A percentile compares a stretch with the other conserved stretches of the same genome.
Evolutionary conservation across 2,329 filamentous ascomycete species (phyloP).

Genomic region (Clonostachys solani): DNA sequence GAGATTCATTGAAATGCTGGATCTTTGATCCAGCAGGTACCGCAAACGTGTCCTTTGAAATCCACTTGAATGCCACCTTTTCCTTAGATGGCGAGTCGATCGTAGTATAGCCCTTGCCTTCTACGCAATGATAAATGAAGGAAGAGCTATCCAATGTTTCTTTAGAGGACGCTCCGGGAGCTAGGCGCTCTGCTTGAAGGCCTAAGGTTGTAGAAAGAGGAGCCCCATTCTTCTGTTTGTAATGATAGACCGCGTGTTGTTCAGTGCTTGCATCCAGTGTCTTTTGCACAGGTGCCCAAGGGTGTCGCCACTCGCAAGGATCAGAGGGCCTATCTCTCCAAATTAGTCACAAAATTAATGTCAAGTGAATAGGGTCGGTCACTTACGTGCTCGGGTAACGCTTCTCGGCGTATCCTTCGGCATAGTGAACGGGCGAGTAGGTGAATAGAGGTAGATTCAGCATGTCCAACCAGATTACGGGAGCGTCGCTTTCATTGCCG

Average conservation of each 20-base stretch:
- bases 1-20: constrained; percentile 33
- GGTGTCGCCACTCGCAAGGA: constrained; percentile 31
- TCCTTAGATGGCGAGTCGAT: constrained; percentile 24
- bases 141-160: constrained; percentile 35
- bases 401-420: constrained; percentile 39
- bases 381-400: constrained; percentile 42
- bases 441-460: constrained; percentile 48
- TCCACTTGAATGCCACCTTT: constrained; percentile 34
- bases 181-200: constrained; percentile 41
- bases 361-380: background rate
- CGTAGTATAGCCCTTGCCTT: constrained; percentile 35
- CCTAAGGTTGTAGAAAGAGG: constrained; percentile 38
- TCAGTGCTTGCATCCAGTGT: constrained; percentile 24
- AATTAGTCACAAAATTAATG: background rate
- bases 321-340: constrained; percentile 17
- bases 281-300: constrained; percentile 36
- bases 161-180: constrained; percentile 26
- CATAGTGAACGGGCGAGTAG: constrained; percentile 48
- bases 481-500: constrained; percentile 48
- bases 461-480: constrained; percentile 55
- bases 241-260: constrained; percentile 26
- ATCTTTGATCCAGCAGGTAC: constrained; percentile 47
- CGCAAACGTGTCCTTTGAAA: constrained; percentile 45
- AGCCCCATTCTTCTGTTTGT: constrained; percentile 20
- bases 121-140: constrained; percentile 47